phyloP scores from a whole-genome alignment of 495 filamentous ascomycete genomes.

The Hypoxylon fuscum region DNA sequence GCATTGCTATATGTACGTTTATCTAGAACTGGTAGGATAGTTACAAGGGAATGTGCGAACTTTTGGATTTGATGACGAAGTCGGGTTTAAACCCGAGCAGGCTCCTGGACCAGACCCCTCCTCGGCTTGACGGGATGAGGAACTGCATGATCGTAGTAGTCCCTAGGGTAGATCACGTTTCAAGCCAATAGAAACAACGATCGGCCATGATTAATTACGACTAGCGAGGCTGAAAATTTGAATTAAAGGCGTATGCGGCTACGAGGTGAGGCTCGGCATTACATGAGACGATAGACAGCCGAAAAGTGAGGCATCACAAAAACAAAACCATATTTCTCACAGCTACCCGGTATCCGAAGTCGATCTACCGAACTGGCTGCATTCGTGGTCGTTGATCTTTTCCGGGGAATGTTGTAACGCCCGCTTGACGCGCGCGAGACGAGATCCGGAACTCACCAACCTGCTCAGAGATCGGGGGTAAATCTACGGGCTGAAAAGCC shows the following conservation, averaged over 20 bases:
- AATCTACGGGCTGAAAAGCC: constrained; percentile 18
- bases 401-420: constrained; percentile 2
- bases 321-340: background rate
- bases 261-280: background rate
- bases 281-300: background rate
- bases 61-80: constrained; percentile 3
- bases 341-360: constrained; percentile 27
- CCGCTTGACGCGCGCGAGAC: too few relatives aligned
- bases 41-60: background rate
- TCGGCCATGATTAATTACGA: constrained; percentile 11
- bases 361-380: constrained; percentile 33
- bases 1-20: constrained; percentile 1
- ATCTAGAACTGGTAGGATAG: background rate
- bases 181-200: constrained; percentile 17
- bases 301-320: constrained; percentile 15
- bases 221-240: constrained; percentile 23
- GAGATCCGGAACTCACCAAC: background rate
- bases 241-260: background rate
- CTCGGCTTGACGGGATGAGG: constrained; percentile 14
- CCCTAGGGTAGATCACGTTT: constrained; percentile 16
- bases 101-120: background rate
- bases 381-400: constrained; percentile 26
- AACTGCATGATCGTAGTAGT: background rate
- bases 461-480: constrained; percentile 18
- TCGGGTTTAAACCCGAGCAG: constrained; percentile 1